These are phyloP conservation scores for Mycosphaerella sp. DNA, from an alignment of 2,329 filamentous ascomycete genomes.

Conservation along the genomic window DNA sequence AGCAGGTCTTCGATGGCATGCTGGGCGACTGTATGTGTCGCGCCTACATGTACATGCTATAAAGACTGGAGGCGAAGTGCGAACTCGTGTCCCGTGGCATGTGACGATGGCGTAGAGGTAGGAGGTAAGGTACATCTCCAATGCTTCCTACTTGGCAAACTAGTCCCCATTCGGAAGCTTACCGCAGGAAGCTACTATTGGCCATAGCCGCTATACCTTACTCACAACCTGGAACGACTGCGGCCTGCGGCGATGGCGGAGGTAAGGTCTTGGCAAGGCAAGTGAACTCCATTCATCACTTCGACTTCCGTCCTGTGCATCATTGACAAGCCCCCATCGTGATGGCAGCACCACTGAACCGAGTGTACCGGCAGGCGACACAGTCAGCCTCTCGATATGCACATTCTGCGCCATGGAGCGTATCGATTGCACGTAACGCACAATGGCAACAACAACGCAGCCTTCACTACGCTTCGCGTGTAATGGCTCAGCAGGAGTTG, in stretches of 20 bases:
- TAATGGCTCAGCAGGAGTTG: constrained; percentile 4
- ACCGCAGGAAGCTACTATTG: too few species aligned
- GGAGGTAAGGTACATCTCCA: too few species aligned
- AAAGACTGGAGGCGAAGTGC: background rate
- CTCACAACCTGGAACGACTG: too few species aligned
- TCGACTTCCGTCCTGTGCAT: background rate
- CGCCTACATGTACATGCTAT: constrained; percentile 16
- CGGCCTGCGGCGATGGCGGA: constrained; percentile 9
- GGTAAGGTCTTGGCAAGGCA: constrained; percentile 11
- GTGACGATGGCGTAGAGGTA: background rate
- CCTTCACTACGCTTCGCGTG: constrained; percentile 11
- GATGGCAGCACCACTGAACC: constrained; percentile 30
- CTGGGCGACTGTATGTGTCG: background rate
- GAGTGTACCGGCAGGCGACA: constrained; percentile 25
- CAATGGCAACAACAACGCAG: constrained; percentile 17
- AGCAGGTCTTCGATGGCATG: constrained; percentile 50
- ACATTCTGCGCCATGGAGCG: background rate
- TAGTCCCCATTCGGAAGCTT: too few species aligned
- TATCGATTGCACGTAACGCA: background rate
- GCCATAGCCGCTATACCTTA: too few species aligned
- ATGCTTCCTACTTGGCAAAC: too few species aligned
- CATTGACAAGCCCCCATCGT: constrained; percentile 4
- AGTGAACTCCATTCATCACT: constrained; percentile 7
- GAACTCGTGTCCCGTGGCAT: background rate
- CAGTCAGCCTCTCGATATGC: constrained; percentile 17